phyloP scores from a whole-genome alignment of 73 alveolate genomes.

The Paraurostyla sp. region DNA sequence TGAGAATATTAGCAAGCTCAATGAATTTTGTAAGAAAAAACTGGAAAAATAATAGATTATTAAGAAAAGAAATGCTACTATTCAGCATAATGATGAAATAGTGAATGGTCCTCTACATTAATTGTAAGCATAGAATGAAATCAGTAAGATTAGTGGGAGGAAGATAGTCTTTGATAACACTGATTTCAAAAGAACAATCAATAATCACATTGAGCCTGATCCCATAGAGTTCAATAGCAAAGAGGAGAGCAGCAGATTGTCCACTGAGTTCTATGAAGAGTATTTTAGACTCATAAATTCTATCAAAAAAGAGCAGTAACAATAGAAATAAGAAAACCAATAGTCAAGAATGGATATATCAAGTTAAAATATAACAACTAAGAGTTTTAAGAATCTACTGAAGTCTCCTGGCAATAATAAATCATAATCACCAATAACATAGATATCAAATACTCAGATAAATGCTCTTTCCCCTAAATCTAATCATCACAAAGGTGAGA shows the following conservation, averaged over 20 bases:
- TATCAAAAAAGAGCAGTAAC: constrained; percentile 49
- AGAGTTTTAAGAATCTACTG: not conserved
- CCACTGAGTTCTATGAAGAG: constrained; percentile 66
- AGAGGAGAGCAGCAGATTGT: constrained; percentile 28
- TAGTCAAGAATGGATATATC: constrained; percentile 33
- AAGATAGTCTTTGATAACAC: constrained; percentile 1
- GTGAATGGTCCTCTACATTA: too few relatives aligned
- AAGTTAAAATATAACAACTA: constrained; percentile 16
- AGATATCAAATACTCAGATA: not conserved
- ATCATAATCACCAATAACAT: not conserved
- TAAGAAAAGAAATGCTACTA: constrained; percentile 18
- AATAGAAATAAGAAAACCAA: not conserved
- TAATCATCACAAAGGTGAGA: not conserved
- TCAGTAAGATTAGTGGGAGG: constrained; percentile 46
- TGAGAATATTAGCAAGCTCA: constrained; percentile 28
- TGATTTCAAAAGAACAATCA: constrained; percentile 17
- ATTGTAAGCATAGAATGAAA: not conserved
- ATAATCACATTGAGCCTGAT: not conserved
- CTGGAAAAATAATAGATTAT: not conserved
- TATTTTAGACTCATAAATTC: constrained; percentile 51
- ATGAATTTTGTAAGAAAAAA: constrained; percentile 46
- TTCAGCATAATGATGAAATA: not conserved
- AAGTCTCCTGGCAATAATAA: constrained; percentile 33
- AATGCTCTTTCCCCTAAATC: not conserved
- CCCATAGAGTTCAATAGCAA: not conserved